Base-by-base conservation (phyloP, 192 early-diverging fungal species). In the Chytriomyces hyalinus region DNA sequence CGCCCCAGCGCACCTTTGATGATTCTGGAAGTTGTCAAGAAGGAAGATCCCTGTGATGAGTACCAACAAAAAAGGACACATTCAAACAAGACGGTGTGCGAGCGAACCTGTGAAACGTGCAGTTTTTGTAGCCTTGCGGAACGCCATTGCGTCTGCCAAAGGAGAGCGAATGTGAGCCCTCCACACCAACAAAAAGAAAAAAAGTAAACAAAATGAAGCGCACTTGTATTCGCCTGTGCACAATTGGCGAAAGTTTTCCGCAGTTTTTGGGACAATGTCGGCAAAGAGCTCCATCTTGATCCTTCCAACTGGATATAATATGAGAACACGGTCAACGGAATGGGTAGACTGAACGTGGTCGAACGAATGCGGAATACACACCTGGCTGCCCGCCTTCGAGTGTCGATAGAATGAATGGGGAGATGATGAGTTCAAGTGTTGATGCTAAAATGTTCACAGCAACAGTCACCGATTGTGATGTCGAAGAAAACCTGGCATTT, bases 191-290 rank as follows among this genome's bases (percentile, higher is more conserved):
- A 9, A 78, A 63, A 47, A 5, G 24, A 24, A 47, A 49, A 53
- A 49, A 11, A 80, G 9, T 17, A 61, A 61, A 22, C 1, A 59
- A 50, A 76, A 70, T 6, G 2, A 9, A 22, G 15, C 70, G 26
- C 46, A 83, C 83, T 81, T 84, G 86, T 90, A 93, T 87, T 97
- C 95, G 59, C 95, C 95, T 26, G 94, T 96, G 76, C 95, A 97
- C 9, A 97, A 73, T 83, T 97, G 95, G 72, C 94, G 88, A 84
- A 98, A 98, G 92, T 98, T 98, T 82, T 98, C 94, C 47, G 91
- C 91, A n/a, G 96, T 97, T 88, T 92, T 92, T 80, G 97, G 97
- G 20, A 92, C 91, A 47, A 91, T 89, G 75, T 97, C 92, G 57
- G 86, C 86, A 84, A 91, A 92, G 9, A 88, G 81, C 68, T 89